Evolutionary conservation across 352 stramenopile species (phyloP).

Genomic region (Phytophthora fragariaefolia): DNA sequence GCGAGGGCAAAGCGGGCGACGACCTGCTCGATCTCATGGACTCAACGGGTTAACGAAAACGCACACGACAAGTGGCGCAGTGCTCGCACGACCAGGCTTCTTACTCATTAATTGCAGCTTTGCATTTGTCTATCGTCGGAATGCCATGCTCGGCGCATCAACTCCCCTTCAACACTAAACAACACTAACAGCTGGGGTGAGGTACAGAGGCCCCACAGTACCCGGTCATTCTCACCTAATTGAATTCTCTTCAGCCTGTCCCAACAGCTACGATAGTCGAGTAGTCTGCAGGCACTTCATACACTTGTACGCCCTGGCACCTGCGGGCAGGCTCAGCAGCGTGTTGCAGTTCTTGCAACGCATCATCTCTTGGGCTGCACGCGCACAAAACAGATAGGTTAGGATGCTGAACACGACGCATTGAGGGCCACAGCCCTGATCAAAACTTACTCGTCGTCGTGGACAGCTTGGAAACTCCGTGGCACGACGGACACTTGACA

Average conservation of each 20-base stretch:
- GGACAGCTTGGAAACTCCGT: conserved; percentile 82
- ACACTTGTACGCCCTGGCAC: conserved; percentile 89
- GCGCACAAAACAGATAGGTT: conserved; percentile 19
- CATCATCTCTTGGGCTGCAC: conserved; percentile 87
- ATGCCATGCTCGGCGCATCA: conserved; percentile 1
- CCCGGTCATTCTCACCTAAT: conserved; percentile 20
- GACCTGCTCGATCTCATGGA: conserved; percentile 92
- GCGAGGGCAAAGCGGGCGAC: conserved; percentile 61
- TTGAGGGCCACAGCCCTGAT: neutral
- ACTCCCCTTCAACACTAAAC: conserved; percentile 21
- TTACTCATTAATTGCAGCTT: conserved; percentile 29
- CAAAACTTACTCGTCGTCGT: conserved; percentile 81
- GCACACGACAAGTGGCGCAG: neutral
- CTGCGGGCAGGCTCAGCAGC: conserved; percentile 78
- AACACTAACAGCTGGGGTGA: conserved; percentile 13
- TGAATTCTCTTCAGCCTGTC: neutral
- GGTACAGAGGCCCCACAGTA: conserved; percentile 4
- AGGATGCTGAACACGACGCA: conserved; percentile 26
- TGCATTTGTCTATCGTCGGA: conserved; percentile 20
- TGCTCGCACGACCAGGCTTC: conserved; percentile 1
- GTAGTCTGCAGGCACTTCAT: conserved; percentile 90
- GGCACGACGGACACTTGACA: conserved; percentile 85
- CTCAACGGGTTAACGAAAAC: conserved; percentile 41
- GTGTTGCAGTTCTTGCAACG: conserved; percentile 89
- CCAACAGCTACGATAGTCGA: conserved; percentile 60